Conservation (phyloP, 495 filamentous ascomycete species). For the Aspergillus nanangensis region DNA sequence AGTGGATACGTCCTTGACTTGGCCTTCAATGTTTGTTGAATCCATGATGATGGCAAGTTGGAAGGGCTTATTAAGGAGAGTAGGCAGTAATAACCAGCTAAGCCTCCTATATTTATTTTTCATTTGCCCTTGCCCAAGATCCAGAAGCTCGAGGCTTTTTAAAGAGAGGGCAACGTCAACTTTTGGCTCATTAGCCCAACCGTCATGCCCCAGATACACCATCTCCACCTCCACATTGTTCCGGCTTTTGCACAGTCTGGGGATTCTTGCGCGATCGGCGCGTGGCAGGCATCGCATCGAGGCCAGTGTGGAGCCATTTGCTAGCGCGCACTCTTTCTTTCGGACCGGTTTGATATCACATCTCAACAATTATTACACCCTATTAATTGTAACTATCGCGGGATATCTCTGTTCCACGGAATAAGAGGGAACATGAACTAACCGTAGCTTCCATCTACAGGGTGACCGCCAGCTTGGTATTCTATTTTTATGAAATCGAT, state of each 20-base stretch:
- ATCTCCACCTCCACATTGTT: neutral
- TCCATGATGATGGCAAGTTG: slow-evolving; percentile 1
- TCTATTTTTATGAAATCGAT: too few relatives aligned
- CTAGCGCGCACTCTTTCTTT: neutral
- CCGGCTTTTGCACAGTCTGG: neutral
- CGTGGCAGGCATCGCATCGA: neutral
- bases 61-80: neutral
- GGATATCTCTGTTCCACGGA: too few relatives aligned
- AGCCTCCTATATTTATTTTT: neutral
- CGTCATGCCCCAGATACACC: neutral
- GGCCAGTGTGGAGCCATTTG: neutral
- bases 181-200: neutral
- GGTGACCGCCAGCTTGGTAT: too few relatives aligned
- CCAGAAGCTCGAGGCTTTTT: neutral
- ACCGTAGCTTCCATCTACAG: too few relatives aligned
- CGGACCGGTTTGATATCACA: neutral
- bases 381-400: too few relatives aligned
- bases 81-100: neutral
- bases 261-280: neutral
- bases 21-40: slow-evolving; percentile 1
- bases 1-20: slow-evolving; percentile 8
- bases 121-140: neutral
- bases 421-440: too few relatives aligned
- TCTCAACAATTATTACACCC: too few relatives aligned
- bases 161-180: neutral